phyloP scores from a whole-genome alignment of 78 protist species.

The slime mould (Dictyostelium discoideum) region DNA sequence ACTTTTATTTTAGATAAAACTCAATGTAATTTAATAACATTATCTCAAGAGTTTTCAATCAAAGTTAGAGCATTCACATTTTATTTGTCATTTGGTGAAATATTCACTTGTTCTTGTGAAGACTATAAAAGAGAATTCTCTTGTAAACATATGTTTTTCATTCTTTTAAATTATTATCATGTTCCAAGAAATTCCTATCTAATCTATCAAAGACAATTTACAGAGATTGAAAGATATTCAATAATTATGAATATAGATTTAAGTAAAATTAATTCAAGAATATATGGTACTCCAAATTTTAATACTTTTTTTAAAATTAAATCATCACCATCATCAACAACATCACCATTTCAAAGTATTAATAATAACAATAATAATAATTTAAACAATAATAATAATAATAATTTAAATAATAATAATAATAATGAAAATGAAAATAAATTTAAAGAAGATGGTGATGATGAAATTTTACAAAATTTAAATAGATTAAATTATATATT shows the following conservation, averaged over 20 bases:
- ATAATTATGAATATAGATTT: background rate
- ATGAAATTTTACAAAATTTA: background rate
- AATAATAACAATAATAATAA: background rate
- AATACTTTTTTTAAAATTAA: background rate
- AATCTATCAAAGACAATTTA: background rate
- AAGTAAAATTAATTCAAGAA: background rate
- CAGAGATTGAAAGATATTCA: background rate
- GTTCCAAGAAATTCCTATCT: background rate
- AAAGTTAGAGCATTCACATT: background rate
- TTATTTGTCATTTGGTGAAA: constrained; percentile 1
- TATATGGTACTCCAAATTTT: background rate
- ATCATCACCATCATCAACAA: background rate
- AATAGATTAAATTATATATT: background rate
- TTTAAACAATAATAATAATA: no score
- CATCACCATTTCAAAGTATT: background rate
- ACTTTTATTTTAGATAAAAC: background rate
- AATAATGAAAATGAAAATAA: background rate
- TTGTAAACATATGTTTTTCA: constrained; percentile 1
- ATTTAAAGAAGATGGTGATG: constrained; percentile 1
- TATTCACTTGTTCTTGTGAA: background rate
- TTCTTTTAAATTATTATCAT: background rate
- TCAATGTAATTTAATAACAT: background rate
- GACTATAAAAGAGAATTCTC: background rate
- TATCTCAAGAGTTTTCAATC: background rate
- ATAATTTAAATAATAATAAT: no score